Conservation (phyloP, 257 asterid species). For the Jacaranda copaia region DNA sequence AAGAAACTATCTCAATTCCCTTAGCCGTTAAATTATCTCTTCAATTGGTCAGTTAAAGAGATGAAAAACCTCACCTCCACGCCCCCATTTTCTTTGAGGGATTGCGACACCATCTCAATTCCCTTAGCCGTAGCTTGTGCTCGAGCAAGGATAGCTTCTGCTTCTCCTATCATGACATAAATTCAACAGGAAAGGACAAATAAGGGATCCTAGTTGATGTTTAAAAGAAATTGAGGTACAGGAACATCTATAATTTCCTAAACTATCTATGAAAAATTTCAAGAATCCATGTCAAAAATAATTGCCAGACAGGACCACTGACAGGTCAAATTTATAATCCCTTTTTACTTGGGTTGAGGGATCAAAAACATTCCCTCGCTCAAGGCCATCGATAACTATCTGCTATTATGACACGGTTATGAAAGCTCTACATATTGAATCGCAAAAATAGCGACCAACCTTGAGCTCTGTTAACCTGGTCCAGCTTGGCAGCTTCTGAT, state of each 20-base stretch:
- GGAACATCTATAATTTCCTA: conserved; percentile 8
- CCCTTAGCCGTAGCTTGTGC: conserved; percentile 90
- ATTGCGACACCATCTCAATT: conserved; percentile 67
- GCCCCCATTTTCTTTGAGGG: conserved; percentile 72
- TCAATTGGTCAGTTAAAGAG: not conserved
- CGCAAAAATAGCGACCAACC: conserved; percentile 51
- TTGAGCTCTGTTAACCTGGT: conserved; percentile 87
- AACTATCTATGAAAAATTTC: not conserved
- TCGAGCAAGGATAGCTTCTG: conserved; percentile 87
- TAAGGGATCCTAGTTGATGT: not conserved
- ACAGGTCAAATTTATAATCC: conserved; percentile 10
- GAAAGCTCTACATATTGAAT: not conserved
- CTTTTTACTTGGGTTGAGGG: not conserved
- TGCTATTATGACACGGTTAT: not conserved
- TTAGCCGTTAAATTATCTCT: too few species aligned
- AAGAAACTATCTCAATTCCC: too few species aligned
- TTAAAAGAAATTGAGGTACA: conserved; percentile 4
- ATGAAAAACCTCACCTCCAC: conserved; percentile 66
- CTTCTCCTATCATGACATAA: conserved; percentile 72
- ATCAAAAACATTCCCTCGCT: not conserved
- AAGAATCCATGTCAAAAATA: not conserved
- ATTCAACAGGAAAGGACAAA: conserved; percentile 2
- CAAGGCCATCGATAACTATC: not conserved
- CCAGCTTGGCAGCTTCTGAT: conserved; percentile 88
- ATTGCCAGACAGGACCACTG: conserved; percentile 2